Base-by-base conservation (phyloP, 208 protist genomes). In the Polymyxa betae region DNA sequence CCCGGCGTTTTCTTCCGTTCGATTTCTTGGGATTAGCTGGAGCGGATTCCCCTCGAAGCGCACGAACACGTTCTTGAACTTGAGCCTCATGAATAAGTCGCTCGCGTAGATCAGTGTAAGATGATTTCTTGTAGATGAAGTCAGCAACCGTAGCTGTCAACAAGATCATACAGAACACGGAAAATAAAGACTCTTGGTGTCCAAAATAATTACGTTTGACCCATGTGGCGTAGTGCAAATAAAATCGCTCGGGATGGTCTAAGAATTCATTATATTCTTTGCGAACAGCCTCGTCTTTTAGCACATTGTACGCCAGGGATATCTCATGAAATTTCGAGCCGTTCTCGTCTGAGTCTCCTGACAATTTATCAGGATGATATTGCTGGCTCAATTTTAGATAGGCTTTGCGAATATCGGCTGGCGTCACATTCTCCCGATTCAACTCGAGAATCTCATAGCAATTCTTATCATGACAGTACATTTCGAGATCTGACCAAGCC, bases 11-110 rank as follows among this genome's bases (percentile, higher is more conserved):
- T 12, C 12, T 45, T 43, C 40, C 40, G 54, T 29, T 16, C 29
- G 16, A 32, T 12, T 43, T 43, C 35, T 82, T 82, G 12, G 72
- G 12, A n/a, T 40, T n/a, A 35, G 72, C n/a, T 40, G n/a, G 16
- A 82, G 5, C 72, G 35, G 72, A n/a, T 43, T 38, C 5, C 5
- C 72, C 72, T 35, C 72, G 72, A 82, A 82, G 16, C 5, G 72
- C 72, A 38, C 72, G 72, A 40, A 82, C n/a, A 43, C 72, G 72
- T n/a, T 82, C 72, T n/a, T 82, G 72, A 40, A 82, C 72, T 43
- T 40, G n/a, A 45, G 72, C 16, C 5, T 82, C 72, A 43, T 82
- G 40, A 35, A 82, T n/a, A 5, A 82, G n/a, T 45, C 72, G 72
- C 72, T 12, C 10, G 12, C 72, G 72, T 20, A 82, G 72, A 35